phyloP scores from a whole-genome alignment of 2,329 filamentous ascomycete species.

The Aspergillus sp. region DNA sequence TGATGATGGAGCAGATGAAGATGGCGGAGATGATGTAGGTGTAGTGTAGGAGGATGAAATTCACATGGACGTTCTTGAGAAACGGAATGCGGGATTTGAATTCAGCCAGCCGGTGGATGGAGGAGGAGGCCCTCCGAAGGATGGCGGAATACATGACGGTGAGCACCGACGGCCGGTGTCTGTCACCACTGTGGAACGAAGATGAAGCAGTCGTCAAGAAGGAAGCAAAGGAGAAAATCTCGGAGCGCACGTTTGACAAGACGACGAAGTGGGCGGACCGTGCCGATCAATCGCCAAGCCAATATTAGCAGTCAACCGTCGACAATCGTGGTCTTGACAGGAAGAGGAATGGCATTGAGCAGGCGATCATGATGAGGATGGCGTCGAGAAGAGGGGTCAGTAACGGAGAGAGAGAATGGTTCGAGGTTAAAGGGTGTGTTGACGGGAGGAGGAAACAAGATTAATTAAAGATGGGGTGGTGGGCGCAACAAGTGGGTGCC shows the following conservation, averaged over 20 bases:
- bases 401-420: too few species aligned
- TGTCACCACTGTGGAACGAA: background rate
- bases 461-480: background rate
- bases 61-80: constrained; percentile 36
- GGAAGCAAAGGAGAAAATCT: background rate
- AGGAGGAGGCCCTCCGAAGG: constrained; percentile 12
- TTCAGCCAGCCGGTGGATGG: constrained; percentile 1
- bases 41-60: constrained; percentile 54
- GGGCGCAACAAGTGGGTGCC: background rate
- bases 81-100: constrained; percentile 37
- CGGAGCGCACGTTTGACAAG: background rate
- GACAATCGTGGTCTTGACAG: too few species aligned
- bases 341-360: too few species aligned
- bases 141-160: constrained; percentile 30
- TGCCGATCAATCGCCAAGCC: too few species aligned
- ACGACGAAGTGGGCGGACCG: too few species aligned
- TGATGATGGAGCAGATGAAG: constrained; percentile 71
- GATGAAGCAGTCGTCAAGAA: background rate
- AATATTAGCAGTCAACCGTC: too few species aligned
- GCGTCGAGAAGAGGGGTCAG: too few species aligned
- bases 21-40: constrained; percentile 74
- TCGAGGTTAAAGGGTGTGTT: too few species aligned
- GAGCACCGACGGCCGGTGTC: constrained; percentile 4
- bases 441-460: background rate
- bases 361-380: too few species aligned